Evolutionary conservation across 345 rosid genomes (phyloP).

Genomic region (Gossypium anomalum): DNA sequence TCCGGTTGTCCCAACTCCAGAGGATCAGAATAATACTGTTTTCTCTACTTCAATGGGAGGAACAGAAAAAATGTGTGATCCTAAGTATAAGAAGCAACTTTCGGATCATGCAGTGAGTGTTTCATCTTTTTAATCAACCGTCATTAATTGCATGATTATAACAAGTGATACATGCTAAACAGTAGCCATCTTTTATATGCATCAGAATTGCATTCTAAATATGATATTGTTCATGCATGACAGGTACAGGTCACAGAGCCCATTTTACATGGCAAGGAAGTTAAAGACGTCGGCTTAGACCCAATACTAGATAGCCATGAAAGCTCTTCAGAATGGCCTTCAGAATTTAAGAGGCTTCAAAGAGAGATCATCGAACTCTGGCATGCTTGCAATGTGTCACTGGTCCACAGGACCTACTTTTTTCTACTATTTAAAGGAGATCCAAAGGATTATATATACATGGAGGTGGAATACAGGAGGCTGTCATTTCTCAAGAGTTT

Average conservation of each 20-base stretch:
- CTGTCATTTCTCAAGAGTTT: slow-evolving; percentile 56
- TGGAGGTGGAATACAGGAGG: slow-evolving; percentile 86
- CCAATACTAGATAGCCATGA: slow-evolving; percentile 53
- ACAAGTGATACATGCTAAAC: background rate
- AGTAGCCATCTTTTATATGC: background rate
- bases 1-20: slow-evolving; percentile 25
- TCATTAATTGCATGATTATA: background rate
- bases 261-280: slow-evolving; percentile 28
- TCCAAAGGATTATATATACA: slow-evolving; percentile 66
- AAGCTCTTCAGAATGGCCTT: slow-evolving; percentile 42
- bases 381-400: slow-evolving; percentile 63
- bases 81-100: slow-evolving; percentile 31
- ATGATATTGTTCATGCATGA: slow-evolving; percentile 12
- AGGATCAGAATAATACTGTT: slow-evolving; percentile 9
- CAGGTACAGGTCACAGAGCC: slow-evolving; percentile 48
- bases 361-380: slow-evolving; percentile 72
- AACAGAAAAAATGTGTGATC: slow-evolving; percentile 18
- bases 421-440: slow-evolving; percentile 79
- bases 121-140: background rate
- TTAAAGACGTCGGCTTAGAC: slow-evolving; percentile 70
- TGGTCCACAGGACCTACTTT: slow-evolving; percentile 90
- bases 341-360: slow-evolving; percentile 63
- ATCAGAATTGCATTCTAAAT: background rate
- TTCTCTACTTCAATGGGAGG: slow-evolving; percentile 16
- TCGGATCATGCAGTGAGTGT: slow-evolving; percentile 36